Conservation (phyloP, 2,329 filamentous ascomycete species). For the Fusarium sp. region DNA sequence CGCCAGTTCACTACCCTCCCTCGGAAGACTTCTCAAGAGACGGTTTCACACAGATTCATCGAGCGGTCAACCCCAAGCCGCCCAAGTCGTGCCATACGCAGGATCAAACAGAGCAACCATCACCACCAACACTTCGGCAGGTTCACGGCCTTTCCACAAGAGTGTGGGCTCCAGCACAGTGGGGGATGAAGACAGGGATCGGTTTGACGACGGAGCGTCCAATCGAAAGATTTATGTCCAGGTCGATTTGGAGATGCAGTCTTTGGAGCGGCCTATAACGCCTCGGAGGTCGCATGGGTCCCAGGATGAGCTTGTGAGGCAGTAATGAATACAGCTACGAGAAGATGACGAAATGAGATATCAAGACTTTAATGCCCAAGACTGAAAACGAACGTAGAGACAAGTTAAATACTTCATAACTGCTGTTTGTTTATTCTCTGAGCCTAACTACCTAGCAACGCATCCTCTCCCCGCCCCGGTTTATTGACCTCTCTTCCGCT, state of each 20-base stretch:
- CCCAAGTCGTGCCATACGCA: background rate
- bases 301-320: background rate
- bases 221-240: background rate
- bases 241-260: background rate
- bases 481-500: background rate
- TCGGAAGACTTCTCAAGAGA: constrained; percentile 17
- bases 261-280: background rate
- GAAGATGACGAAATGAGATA: background rate
- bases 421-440: background rate
- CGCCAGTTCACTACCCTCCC: constrained; percentile 24
- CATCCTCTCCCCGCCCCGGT: background rate
- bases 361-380: background rate
- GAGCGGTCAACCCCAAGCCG: background rate
- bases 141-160: background rate
- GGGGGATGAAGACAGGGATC: background rate
- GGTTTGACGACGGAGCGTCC: background rate
- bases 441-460: background rate
- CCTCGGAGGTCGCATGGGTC: background rate
- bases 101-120: background rate
- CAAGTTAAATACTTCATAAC: background rate
- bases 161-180: background rate
- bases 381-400: background rate
- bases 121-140: background rate
- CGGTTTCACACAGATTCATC: background rate
- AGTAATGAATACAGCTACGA: background rate